Evolutionary conservation across 805 yeast genomes (phyloP).

Genomic region (Candida sanyiensis): DNA sequence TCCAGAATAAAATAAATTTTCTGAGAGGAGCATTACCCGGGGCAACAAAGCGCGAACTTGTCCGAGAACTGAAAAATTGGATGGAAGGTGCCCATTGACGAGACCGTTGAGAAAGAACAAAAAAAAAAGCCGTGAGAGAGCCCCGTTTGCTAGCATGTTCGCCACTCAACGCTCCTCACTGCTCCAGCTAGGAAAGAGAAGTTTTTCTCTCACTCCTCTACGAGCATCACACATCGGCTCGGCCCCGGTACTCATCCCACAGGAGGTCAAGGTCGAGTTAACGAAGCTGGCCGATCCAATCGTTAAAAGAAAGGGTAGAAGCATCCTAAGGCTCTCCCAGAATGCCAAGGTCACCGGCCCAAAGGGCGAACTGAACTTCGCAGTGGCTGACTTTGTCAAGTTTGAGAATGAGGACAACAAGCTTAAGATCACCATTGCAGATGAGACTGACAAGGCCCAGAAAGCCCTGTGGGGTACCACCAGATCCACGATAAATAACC

Average conservation of each 20-base stretch:
- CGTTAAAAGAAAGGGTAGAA: constrained; percentile 61
- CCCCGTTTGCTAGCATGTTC: no score
- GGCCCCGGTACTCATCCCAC: constrained; percentile 63
- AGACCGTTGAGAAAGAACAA: no score
- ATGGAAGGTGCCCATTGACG: no score
- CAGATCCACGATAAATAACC: constrained; percentile 71
- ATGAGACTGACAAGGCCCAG: constrained; percentile 57
- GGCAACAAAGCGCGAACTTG: no score
- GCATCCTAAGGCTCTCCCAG: constrained; percentile 51
- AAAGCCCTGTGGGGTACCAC: constrained; percentile 94
- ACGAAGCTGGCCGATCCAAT: constrained; percentile 50
- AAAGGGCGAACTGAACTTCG: constrained; percentile 56
- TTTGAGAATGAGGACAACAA: constrained; percentile 35
- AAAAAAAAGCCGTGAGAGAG: no score
- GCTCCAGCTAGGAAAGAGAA: constrained; percentile 20
- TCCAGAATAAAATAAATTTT: constrained; percentile 1
- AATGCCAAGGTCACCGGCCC: constrained; percentile 69
- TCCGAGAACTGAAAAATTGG: not conserved
- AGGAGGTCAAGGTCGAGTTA: constrained; percentile 48
- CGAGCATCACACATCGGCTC: constrained; percentile 70
- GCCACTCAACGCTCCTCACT: not conserved
- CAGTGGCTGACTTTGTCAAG: constrained; percentile 67
- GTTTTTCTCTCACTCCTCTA: constrained; percentile 29
- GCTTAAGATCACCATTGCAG: constrained; percentile 50
- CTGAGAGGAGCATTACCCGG: constrained; percentile 12